phyloP scores from a whole-genome alignment of 176 grass and related monocot genomes.

The Cocos nucifera region DNA sequence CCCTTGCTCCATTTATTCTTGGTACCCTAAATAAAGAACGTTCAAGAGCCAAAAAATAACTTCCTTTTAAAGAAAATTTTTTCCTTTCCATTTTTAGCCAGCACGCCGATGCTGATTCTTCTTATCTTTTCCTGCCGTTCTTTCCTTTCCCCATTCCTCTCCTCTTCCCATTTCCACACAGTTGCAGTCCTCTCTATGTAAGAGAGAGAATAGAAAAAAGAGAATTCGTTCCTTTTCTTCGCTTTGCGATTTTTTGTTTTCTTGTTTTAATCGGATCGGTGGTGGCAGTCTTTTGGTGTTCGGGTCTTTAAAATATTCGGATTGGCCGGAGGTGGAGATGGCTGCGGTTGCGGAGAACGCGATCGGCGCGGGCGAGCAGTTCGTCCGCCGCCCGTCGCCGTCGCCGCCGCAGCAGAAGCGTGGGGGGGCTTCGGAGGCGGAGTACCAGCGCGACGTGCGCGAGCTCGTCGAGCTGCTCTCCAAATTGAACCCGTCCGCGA shows the following conservation, averaged over 20 bases:
- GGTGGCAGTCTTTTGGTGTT: too few relatives aligned
- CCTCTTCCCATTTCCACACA: too few relatives aligned
- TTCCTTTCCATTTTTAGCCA: background rate
- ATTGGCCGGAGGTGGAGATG: background rate
- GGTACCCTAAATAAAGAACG: too few relatives aligned
- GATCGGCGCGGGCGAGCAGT: background rate
- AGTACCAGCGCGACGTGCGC: background rate
- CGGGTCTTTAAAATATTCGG: background rate
- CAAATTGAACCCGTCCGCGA: constrained; percentile 5
- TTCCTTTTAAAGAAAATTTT: background rate
- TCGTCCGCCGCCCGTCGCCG: background rate
- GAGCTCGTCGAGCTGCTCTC: background rate
- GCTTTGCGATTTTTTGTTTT: background rate
- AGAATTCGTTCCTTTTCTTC: background rate
- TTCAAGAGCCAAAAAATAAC: too few relatives aligned
- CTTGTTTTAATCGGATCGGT: background rate
- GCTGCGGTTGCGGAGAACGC: background rate
- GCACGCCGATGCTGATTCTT: background rate
- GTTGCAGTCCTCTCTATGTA: too few relatives aligned
- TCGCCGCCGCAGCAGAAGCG: background rate
- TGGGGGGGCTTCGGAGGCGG: background rate
- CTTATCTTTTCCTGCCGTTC: too few relatives aligned
- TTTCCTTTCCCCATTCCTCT: too few relatives aligned
- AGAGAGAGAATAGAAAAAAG: too few relatives aligned
- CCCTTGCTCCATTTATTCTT: too few relatives aligned